Conservation (phyloP, 2,329 filamentous ascomycete genomes). For the Elsinoe perseae region DNA sequence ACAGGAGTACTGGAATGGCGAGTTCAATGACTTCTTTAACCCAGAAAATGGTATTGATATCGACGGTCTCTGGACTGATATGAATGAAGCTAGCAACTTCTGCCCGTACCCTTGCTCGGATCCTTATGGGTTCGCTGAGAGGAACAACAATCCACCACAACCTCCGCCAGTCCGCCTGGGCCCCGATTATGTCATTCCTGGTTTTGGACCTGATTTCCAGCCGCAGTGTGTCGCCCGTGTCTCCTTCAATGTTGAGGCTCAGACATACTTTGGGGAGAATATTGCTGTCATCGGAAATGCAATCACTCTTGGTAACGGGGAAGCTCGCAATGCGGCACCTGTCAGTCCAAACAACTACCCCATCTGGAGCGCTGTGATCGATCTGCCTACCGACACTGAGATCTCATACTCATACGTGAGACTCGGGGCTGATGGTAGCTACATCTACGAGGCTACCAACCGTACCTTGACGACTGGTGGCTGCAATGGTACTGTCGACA, state of each 20-base stretch:
- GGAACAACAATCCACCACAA: constrained; percentile 49
- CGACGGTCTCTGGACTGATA: constrained; percentile 64
- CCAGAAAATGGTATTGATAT: constrained; percentile 60
- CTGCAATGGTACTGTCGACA: constrained; percentile 24
- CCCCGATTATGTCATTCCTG: constrained; percentile 57
- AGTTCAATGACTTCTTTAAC: constrained; percentile 60
- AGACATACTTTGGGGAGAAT: constrained; percentile 31
- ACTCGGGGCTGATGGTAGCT: constrained; percentile 27
- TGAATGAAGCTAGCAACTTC: constrained; percentile 56
- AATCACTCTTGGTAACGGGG: constrained; percentile 26
- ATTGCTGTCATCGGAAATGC: constrained; percentile 29
- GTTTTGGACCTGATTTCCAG: constrained; percentile 62
- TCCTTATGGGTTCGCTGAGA: constrained; percentile 31
- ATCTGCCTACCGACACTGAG: constrained; percentile 27
- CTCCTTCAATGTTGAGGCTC: constrained; percentile 29
- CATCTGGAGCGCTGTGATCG: constrained; percentile 28
- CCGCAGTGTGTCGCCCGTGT: constrained; percentile 37
- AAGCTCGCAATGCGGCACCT: constrained; percentile 25
- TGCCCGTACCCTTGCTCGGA: constrained; percentile 34
- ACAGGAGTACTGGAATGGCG: constrained; percentile 59
- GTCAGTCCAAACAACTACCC: constrained; percentile 29
- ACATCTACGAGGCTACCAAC: constrained; percentile 27
- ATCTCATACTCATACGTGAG: constrained; percentile 30
- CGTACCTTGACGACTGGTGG: constrained; percentile 28
- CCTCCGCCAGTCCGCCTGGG: constrained; percentile 54